Evolutionary conservation across 1,284 basidiomycete genomes (phyloP).

Genomic region (Sphaerobolus stellatus): DNA sequence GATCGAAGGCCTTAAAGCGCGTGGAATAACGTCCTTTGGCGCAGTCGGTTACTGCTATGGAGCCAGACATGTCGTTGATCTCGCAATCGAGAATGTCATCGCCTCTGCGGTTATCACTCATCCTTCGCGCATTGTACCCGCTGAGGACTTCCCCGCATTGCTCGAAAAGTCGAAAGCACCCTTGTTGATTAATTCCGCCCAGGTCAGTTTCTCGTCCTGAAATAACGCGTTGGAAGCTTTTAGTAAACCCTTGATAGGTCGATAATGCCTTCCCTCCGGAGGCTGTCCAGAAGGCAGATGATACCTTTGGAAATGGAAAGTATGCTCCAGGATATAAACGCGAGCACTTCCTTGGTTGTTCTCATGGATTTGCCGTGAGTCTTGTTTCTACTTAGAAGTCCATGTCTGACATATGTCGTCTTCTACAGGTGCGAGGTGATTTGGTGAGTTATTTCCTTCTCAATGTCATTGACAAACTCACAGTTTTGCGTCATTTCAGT

Average conservation of each 20-base stretch:
- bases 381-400: neutral
- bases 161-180: constrained; percentile 17
- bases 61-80: constrained; percentile 18
- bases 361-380: constrained; percentile 26
- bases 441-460: constrained; percentile 1
- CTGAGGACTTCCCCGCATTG: constrained; percentile 11
- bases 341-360: constrained; percentile 21
- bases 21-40: constrained; percentile 14
- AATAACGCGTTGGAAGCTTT: no score
- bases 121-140: constrained; percentile 27
- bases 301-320: constrained; percentile 33
- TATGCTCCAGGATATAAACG: constrained; percentile 25
- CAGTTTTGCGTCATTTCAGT: no score
- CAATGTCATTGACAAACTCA: neutral
- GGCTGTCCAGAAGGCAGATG: constrained; percentile 20
- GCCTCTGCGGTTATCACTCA: constrained; percentile 27
- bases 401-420: neutral
- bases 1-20: constrained; percentile 8
- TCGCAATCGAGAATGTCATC: constrained; percentile 26
- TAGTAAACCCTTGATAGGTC: neutral
- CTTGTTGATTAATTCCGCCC: constrained; percentile 25
- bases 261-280: constrained; percentile 22
- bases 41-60: constrained; percentile 17
- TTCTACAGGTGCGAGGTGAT: constrained; percentile 8
- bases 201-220: neutral